Evolutionary conservation across 139 green algal genomes (phyloP), one percentile per base, ranked within the genome.

Genomic region (Zygnema circumcarinatum): DNA sequence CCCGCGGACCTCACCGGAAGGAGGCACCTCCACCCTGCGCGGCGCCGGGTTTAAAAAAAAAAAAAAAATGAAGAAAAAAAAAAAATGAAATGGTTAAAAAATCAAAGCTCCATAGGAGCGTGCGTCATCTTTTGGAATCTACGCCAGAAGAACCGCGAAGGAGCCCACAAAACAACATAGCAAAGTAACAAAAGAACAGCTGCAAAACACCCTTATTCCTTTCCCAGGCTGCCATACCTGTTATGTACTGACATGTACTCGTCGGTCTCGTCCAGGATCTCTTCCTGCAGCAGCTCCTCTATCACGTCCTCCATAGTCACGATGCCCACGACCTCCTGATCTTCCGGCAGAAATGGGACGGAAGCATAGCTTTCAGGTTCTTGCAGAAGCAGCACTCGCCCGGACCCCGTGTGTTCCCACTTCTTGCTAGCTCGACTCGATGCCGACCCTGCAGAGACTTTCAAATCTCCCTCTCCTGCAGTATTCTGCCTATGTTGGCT

Each of bases 251-350:
- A 32, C 32, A 88, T 35, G 31, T 84, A 85, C 68, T 85, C 33
- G 69, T 95, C 93, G 1, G 84, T 93, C 81, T 95, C 93, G 78
- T 95, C 93, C 53, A 93, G 33, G 74, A 95, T 95, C 88, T 95
- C 93, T 40, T 88, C 86, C 52, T 90, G 88, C 16, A 93, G 88
- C 21, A 95, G 21, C 67, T 92, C 90, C 40, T 95, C 93, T 2
- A 95, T 84, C 20, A 95, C 93, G 79, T 95, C 93, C 83, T 93
- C 90, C 32, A 96, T 86, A 16, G 94, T 95, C 83, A 96, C 94
- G 35, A 96, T 91, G 39, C 94, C 94, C 32, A 88, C 85, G 36
- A 92, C 81, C n/a, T 62, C 69, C 74, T 91, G 38, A 20, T 86
- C 74, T 33, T 87, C 82, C 41, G 85, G 35, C 7, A 62, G 2